Evolutionary conservation across 2,329 filamentous ascomycete genomes (phyloP).

Genomic region (Chalaropsis ovoidea): DNA sequence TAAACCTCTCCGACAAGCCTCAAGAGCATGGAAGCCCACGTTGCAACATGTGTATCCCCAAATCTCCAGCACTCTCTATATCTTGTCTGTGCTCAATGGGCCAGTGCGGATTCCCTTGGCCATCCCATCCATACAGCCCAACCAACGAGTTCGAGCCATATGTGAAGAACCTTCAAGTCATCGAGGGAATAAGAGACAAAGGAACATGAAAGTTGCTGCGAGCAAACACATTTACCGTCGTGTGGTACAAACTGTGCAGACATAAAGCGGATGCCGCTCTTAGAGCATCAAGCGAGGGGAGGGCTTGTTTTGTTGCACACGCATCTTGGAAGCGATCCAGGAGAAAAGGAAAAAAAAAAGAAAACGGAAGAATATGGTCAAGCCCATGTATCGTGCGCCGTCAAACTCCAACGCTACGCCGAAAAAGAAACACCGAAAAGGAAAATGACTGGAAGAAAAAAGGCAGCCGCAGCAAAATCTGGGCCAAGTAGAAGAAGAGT

Average conservation of each 20-base stretch:
- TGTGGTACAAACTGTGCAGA: background rate
- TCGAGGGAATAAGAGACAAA: background rate
- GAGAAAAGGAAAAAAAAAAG: slow-evolving; percentile 15
- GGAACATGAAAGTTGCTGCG: background rate
- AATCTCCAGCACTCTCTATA: too few relatives aligned
- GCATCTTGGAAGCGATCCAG: background rate
- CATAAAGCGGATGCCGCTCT: background rate
- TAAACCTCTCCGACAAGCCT: background rate
- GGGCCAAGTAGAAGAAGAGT: background rate
- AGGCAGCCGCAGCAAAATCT: background rate
- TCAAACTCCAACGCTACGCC: slow-evolving; percentile 9
- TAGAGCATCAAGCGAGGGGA: background rate
- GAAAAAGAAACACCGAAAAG: slow-evolving; percentile 11
- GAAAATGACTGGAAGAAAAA: background rate
- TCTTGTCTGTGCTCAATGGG: background rate
- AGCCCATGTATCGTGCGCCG: background rate
- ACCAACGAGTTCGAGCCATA: background rate
- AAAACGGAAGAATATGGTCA: background rate
- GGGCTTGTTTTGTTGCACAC: too few relatives aligned
- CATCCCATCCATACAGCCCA: background rate
- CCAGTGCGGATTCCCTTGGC: background rate
- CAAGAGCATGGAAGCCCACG: background rate
- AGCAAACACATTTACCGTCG: background rate
- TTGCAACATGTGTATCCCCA: too few relatives aligned
- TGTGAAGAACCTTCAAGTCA: background rate